Evolutionary conservation across 495 filamentous ascomycete genomes (phyloP).

Genomic region (Podospora tetraspora): DNA sequence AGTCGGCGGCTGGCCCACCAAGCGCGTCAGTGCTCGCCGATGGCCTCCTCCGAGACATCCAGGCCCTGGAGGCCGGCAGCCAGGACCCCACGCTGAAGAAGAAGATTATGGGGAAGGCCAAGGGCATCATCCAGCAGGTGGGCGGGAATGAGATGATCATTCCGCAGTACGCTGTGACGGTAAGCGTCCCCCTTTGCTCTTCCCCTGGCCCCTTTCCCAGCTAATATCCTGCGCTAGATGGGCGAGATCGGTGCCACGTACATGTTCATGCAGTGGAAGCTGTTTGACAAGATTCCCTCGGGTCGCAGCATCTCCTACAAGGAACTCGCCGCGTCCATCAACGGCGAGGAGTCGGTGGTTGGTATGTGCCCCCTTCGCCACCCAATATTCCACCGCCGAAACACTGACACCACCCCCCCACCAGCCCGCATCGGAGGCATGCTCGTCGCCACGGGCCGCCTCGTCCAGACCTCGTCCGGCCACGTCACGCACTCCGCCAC

Average conservation of each 20-base stretch:
- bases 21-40: background rate
- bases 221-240: background rate
- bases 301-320: constrained; percentile 8
- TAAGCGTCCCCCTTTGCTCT: background rate
- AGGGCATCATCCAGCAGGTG: background rate
- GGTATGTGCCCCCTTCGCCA: background rate
- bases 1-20: background rate
- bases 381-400: background rate
- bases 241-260: constrained; percentile 10
- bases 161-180: background rate
- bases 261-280: constrained; percentile 12
- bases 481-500: constrained; percentile 20
- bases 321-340: constrained; percentile 5
- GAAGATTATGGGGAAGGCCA: constrained; percentile 1
- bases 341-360: constrained; percentile 4
- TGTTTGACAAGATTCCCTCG: constrained; percentile 8
- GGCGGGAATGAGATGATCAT: constrained; percentile 10
- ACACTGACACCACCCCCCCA: background rate
- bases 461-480: constrained; percentile 15
- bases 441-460: constrained; percentile 24
- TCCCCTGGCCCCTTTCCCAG: background rate
- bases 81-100: constrained; percentile 1
- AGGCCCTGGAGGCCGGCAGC: background rate
- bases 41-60: background rate
- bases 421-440: constrained; percentile 24